Evolutionary conservation across 2,329 filamentous ascomycete species (phyloP), one percentile per base, ranked within the genome.

Genomic region (Aspergillus intermedius): DNA sequence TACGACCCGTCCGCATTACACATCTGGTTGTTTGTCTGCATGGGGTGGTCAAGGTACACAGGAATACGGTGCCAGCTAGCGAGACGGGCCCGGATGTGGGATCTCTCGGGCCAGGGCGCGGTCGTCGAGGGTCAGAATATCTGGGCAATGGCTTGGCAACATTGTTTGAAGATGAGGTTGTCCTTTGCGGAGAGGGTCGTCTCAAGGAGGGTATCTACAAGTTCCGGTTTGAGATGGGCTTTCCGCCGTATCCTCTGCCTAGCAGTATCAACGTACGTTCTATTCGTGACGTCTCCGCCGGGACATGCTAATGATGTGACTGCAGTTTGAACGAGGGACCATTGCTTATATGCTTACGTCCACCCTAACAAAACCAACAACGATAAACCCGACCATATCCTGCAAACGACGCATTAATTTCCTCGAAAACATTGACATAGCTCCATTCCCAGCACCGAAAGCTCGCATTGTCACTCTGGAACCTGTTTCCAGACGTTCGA

Each of bases 291-390:
- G 42, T 45, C 21, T 30, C 40, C 49, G 25, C 42, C 50, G n/a
- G 39, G 28, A 40, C 34, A 34, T 49, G 21, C 49, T 53, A 43
- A 55, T 28, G 10, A 28, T 22, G 42, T 19, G 30, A 25, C 23
- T 49, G 41, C 52, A 97, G 90, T 98, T 98, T 68, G 93, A 97
- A 71, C 84, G 91, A 63, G 93, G 93, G 32, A 91, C 88, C 2
- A 88, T 98, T 60, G 86, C 87, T 17, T 98, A 97, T 71, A 83
- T 91, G 73, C 80, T 97, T 59, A 91, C 88, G 5, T 86, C 91
- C 28, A 96, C 90, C 7, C 69, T 97, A 49, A 97, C 91, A 17
- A 83, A 90, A 49, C 91, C 93, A 17, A 93, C 87, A 0, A 84
- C 90, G 5, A 94, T 96, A 53, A 80, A 85, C 12, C 85, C 91